Base-by-base conservation (phyloP, 2,329 filamentous ascomycete genomes). In the Amesomyces nigricolor region DNA sequence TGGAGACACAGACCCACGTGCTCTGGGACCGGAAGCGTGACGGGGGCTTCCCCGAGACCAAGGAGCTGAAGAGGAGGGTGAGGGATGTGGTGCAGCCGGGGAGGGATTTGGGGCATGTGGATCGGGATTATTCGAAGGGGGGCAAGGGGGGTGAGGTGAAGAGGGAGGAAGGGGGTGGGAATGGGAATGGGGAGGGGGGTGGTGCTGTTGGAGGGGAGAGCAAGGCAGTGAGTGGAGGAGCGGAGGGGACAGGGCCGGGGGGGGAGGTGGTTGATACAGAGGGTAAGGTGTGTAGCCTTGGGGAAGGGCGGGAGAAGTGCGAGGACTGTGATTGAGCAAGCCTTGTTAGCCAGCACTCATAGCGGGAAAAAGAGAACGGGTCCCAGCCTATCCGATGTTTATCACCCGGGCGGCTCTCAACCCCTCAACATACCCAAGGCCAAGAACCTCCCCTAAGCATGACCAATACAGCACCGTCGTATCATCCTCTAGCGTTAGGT, bases 41-140 rank as follows among this genome's bases (percentile, higher is more conserved):
- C 67, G 89, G 89, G 30, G 91, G 94, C 0, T 99, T 99, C 71
- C 94, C 92, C 58, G 91, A 96, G 73, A 91, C 89, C 2, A 96
- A 96, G 72, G 86, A 92, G 63, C 78, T 96, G 43, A 96, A 97
- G 74, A 84, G 90, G 57, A 79, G 86, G 14, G 83, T 96, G 5
- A 78, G 92, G 56, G 89, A 96, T 72, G 78, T 89, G 50, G 85
- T 96, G 63, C 86, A 94, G 65, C 92, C 91, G 0, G 77, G 75
- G 1, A 79, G 87, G 59, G 81, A 92, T 66, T 73, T 96, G 51
- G 92, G 92, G 0, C 92, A 97, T 72, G 86, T 90, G 22, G 88
- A 91, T 69, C 76, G 82, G 53, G 70, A 78, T 51, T 67, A 76
- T 47, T 56, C 57, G 3, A 45, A 48, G 47, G 44, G 54, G 44